Evolutionary conservation across 257 asterid genomes (phyloP).

Genomic region (Hygrophila difformis): DNA sequence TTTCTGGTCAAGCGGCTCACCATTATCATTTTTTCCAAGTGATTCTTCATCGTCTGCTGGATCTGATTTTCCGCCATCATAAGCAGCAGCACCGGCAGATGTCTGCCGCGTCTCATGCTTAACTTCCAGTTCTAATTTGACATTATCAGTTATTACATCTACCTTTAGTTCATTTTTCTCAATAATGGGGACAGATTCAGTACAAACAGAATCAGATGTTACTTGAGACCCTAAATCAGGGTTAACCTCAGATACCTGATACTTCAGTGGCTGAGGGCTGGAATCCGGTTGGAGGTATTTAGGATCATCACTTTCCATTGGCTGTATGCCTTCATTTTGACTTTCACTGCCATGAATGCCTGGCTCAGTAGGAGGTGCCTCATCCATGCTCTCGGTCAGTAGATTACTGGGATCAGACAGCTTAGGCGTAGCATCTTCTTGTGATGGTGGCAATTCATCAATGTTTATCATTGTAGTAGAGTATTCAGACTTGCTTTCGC

Average conservation of each 20-base stretch:
- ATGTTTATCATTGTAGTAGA: conserved; percentile 11
- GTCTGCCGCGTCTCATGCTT: conserved; percentile 50
- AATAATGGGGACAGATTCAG: conserved; percentile 58
- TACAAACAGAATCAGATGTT: conserved; percentile 63
- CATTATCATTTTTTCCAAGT: conserved; percentile 20
- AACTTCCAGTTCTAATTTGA: conserved; percentile 60
- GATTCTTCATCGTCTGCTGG: conserved; percentile 52
- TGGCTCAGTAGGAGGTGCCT: conserved; percentile 17
- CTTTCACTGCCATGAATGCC: conserved; percentile 17
- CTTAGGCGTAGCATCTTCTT: conserved; percentile 22
- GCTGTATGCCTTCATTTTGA: conserved; percentile 26
- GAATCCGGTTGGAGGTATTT: conserved; percentile 23
- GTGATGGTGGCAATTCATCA: conserved; percentile 9
- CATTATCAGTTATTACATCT: conserved; percentile 63
- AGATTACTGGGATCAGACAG: conserved; percentile 14
- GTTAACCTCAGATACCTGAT: conserved; percentile 77
- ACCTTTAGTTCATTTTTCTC: conserved; percentile 66
- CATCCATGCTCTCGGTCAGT: conserved; percentile 15
- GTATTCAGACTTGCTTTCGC: conserved; percentile 18
- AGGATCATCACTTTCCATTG: conserved; percentile 36
- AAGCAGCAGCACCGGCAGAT: conserved; percentile 28
- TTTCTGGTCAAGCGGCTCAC: conserved; percentile 23
- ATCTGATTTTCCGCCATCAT: conserved; percentile 47
- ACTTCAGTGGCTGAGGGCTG: conserved; percentile 30
- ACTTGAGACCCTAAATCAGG: conserved; percentile 57